phyloP scores from a whole-genome alignment of 2,329 filamentous ascomycete species.

The Microcera coccophila region DNA sequence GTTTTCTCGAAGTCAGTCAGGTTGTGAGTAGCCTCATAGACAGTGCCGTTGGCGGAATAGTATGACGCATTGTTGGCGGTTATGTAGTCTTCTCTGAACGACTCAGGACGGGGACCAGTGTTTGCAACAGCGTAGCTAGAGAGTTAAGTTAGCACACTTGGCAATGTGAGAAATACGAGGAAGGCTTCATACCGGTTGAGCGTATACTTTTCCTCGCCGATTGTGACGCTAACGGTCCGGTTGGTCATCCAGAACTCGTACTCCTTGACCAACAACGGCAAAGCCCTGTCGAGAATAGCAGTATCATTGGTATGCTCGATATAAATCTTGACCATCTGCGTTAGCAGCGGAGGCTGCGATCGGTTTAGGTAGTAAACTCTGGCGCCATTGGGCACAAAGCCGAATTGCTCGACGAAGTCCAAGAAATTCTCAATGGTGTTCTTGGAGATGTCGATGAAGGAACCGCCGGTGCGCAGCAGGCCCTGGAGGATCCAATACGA shows the following conservation, averaged over 20 bases:
- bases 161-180: neutral
- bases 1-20: slow-evolving; percentile 52
- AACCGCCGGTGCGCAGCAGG: slow-evolving; percentile 59
- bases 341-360: slow-evolving; percentile 62
- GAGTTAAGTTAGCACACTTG: neutral
- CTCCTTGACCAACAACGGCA: slow-evolving; percentile 61
- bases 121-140: slow-evolving; percentile 57
- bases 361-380: slow-evolving; percentile 65
- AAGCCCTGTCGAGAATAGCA: slow-evolving; percentile 54
- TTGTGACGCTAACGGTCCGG: slow-evolving; percentile 51
- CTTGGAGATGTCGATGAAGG: slow-evolving; percentile 58
- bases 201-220: slow-evolving; percentile 45
- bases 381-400: slow-evolving; percentile 67
- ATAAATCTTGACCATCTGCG: slow-evolving; percentile 63
- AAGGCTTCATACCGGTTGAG: slow-evolving; percentile 49
- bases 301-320: slow-evolving; percentile 62
- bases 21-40: slow-evolving; percentile 49
- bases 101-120: slow-evolving; percentile 64
- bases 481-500: slow-evolving; percentile 67
- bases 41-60: slow-evolving; percentile 53
- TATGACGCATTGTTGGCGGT: slow-evolving; percentile 64
- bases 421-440: slow-evolving; percentile 70
- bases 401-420: slow-evolving; percentile 60
- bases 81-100: slow-evolving; percentile 61
- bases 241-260: slow-evolving; percentile 61